These are phyloP conservation scores for Podaxis rugospora DNA, from an alignment of 768 basidiomycete genomes.

Conservation along the genomic window DNA sequence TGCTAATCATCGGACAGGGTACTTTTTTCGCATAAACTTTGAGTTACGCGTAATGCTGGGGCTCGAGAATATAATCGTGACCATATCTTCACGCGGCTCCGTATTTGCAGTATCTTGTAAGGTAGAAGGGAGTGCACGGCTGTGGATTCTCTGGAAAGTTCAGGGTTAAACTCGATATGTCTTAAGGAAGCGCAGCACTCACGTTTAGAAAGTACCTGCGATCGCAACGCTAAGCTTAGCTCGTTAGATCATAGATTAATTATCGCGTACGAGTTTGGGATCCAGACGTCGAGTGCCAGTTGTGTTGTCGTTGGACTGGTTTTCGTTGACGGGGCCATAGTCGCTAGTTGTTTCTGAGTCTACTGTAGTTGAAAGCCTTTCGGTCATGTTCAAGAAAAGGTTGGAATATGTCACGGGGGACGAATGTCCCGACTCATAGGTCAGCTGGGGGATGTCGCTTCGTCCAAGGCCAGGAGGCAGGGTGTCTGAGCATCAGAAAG, in stretches of 20 bases:
- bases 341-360: constrained; percentile 2
- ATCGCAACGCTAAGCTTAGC: constrained; percentile 15
- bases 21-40: constrained; percentile 54
- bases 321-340: background rate
- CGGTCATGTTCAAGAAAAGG: background rate
- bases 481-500: constrained; percentile 3
- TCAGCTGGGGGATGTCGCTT: background rate
- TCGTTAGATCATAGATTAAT: constrained; percentile 9
- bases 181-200: constrained; percentile 22
- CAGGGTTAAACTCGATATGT: constrained; percentile 9
- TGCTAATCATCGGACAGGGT: constrained; percentile 57
- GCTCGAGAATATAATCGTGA: constrained; percentile 56
- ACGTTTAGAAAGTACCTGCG: constrained; percentile 60
- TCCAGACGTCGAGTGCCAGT: constrained; percentile 37
- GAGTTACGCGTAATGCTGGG: constrained; percentile 50
- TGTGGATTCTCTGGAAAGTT: constrained; percentile 49
- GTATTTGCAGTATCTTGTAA: constrained; percentile 51
- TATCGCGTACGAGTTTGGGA: constrained; percentile 42
- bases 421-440: background rate
- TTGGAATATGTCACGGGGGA: background rate
- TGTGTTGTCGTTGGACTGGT: constrained; percentile 11
- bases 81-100: constrained; percentile 55
- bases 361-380: background rate
- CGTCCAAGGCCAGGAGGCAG: background rate
- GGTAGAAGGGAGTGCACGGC: constrained; percentile 64